Conservation (phyloP, 768 basidiomycete genomes). For the Pleurotus eryngii region DNA sequence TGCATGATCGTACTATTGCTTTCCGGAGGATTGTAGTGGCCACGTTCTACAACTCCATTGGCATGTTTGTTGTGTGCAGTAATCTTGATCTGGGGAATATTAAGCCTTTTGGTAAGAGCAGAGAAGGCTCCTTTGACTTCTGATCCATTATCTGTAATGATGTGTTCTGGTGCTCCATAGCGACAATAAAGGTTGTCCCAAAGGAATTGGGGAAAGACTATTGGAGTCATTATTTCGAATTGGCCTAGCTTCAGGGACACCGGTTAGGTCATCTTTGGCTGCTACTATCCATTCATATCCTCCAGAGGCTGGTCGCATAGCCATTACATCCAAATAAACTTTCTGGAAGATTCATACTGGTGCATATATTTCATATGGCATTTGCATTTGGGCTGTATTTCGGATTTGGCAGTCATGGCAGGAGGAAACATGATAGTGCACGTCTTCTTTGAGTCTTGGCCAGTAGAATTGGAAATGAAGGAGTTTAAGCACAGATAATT, state of each 20-base stretch:
- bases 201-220: too few species aligned
- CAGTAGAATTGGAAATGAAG: constrained; percentile 20
- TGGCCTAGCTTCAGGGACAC: too few species aligned
- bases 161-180: too few species aligned
- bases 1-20: constrained; percentile 1
- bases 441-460: constrained; percentile 13
- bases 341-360: constrained; percentile 13
- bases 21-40: constrained; percentile 14
- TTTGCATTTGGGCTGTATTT: not conserved
- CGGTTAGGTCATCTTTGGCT: too few species aligned
- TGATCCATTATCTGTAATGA: too few species aligned
- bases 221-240: too few species aligned
- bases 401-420: constrained; percentile 26
- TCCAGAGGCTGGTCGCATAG: constrained; percentile 16
- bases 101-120: too few species aligned
- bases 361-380: constrained; percentile 9
- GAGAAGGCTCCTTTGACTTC: too few species aligned
- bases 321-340: constrained; percentile 20
- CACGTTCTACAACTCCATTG: constrained; percentile 26
- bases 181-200: too few species aligned
- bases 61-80: constrained; percentile 34
- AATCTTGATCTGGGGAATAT: too few species aligned
- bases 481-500: too few species aligned
- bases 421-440: constrained; percentile 17
- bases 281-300: constrained; percentile 21